Percentiles rank a stretch among this genome's conserved stretches.
These are phyloP conservation scores for Cylindrotheca fusiformis DNA, from an alignment of 108 stramenopile genomes.

Conservation along the genomic window DNA sequence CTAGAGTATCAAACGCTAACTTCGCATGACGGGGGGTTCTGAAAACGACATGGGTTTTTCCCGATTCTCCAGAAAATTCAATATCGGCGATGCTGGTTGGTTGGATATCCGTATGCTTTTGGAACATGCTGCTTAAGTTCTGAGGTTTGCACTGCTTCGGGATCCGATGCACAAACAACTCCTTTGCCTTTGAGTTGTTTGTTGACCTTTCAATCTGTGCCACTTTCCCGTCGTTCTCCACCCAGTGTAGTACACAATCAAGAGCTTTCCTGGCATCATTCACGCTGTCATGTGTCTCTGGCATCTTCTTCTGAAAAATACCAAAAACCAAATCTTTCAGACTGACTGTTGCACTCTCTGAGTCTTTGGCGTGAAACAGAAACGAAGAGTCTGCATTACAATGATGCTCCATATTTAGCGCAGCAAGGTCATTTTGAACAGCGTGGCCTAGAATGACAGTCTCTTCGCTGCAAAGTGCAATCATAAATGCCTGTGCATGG, in stretches of 20 bases:
- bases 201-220: constrained; percentile 51
- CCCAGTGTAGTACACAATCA: constrained; percentile 47
- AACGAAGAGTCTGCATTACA: constrained; percentile 85
- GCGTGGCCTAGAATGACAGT: constrained; percentile 95
- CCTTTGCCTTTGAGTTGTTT: constrained; percentile 22
- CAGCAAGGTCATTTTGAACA: constrained; percentile 87
- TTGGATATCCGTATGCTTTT: constrained; percentile 56
- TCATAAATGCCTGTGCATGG: constrained; percentile 93
- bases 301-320: constrained; percentile 73
- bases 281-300: constrained; percentile 82
- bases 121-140: constrained; percentile 70
- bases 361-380: constrained; percentile 66
- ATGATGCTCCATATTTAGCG: constrained; percentile 84
- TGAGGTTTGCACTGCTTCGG: constrained; percentile 43
- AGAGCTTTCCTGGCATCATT: constrained; percentile 82
- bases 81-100: constrained; percentile 63
- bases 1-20: constrained; percentile 69
- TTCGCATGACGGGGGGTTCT: constrained; percentile 54
- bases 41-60: constrained; percentile 75
- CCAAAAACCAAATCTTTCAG: constrained; percentile 68
- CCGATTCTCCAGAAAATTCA: constrained; percentile 54
- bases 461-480: constrained; percentile 85
- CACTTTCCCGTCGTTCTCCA: constrained; percentile 55
- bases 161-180: constrained; percentile 81
- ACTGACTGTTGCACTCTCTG: constrained; percentile 42